Evolutionary conservation across 1,284 basidiomycete species (phyloP).

Genomic region (Apiotrichum gracile): DNA sequence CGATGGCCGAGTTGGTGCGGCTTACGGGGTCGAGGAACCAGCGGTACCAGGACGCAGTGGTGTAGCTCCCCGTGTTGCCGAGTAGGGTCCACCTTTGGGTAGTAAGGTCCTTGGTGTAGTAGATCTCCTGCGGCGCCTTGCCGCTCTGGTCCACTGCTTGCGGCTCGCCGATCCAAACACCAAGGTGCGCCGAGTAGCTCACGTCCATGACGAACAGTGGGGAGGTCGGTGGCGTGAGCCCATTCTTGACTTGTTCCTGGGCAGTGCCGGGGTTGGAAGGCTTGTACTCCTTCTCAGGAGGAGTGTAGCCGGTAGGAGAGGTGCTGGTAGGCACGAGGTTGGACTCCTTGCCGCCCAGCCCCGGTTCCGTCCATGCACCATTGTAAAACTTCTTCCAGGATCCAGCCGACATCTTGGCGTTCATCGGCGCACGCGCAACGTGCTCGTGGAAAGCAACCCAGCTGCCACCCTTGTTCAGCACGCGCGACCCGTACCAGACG

Average conservation of each 20-base stretch:
- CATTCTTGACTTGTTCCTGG: too few species aligned
- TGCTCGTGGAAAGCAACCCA: conserved; percentile 10
- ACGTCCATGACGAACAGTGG: too few species aligned
- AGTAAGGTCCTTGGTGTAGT: conserved; percentile 7
- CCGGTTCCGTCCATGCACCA: conserved; percentile 10
- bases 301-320: not conserved
- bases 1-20: not conserved
- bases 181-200: too few species aligned
- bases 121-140: too few species aligned
- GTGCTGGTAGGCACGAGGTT: conserved; percentile 3
- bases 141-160: too few species aligned
- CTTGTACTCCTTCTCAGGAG: not conserved
- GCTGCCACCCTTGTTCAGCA: conserved; percentile 2
- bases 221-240: too few species aligned
- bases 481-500: conserved; percentile 8
- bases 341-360: conserved; percentile 7
- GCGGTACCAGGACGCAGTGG: conserved; percentile 9
- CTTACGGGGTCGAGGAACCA: conserved; percentile 7
- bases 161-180: too few species aligned
- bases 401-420: conserved; percentile 4
- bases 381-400: conserved; percentile 10
- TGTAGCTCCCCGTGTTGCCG: conserved; percentile 12
- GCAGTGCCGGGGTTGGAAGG: too few species aligned
- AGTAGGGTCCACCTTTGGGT: conserved; percentile 8
- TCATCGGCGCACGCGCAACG: conserved; percentile 9